Evolutionary conservation across 2,329 filamentous ascomycete species (phyloP), one percentile per base, ranked within the genome.

Genomic region (Lachnellula cervina): DNA sequence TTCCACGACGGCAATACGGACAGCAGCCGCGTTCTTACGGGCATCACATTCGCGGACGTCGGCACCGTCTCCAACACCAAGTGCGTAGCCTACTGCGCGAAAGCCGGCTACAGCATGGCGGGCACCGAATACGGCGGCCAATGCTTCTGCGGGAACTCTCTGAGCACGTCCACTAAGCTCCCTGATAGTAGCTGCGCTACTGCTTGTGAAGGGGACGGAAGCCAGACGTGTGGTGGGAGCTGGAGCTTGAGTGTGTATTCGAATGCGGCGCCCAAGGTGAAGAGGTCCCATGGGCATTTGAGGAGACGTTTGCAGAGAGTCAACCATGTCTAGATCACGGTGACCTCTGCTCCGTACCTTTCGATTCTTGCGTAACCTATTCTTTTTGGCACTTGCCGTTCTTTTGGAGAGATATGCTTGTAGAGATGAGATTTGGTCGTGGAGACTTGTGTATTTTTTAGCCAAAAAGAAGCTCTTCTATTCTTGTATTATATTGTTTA

Each of bases 201-300:
- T 62, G 68, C 75, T 1, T 84, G 81, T 65, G 73, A 75, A 51
- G 80, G 78, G 21, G 75, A 81, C 59, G 58, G 59, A 1, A 67
- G 64, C 11, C 70, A 81, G 64, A 71, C 71, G 5, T 84, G 81
- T 62, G 81, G 81, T 47, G 80, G 80, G 16, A 59, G 66, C 52
- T 72, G 73, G 69, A 71, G 74, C 9, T 69, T 80, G 49, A 75
- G 70, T 55, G 72, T 79, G 54, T 81, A 75, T 44, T 19, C 64
- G 45, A 52, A 23, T 60, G 54, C 37, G 47, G 16, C 8, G 37
- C 28, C 2, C 13, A 45, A 46, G 46, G 11, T 40, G 32, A 44
- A 46, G 50, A 51, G 38, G 13, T 40, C 50, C 5, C 19, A 45
- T 2, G 42, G 42, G 42, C 17, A 21, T 5, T 21, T 44, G 19